phyloP scores from a whole-genome alignment of 352 stramenopile genomes.

The Discostella stelligera region DNA sequence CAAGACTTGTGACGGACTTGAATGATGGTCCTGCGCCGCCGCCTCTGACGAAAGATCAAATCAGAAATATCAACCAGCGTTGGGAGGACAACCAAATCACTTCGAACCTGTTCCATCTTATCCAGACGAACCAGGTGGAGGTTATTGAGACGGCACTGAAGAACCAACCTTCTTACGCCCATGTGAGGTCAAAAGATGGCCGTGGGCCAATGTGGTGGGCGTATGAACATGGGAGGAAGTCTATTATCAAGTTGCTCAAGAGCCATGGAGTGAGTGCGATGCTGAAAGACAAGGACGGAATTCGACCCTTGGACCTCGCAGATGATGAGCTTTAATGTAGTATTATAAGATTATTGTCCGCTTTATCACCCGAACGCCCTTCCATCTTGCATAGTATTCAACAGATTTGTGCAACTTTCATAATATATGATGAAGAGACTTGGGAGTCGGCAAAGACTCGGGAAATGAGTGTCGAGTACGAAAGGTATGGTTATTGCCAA shows the following conservation, averaged over 20 bases:
- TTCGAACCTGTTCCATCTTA: constrained; percentile 52
- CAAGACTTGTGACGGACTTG: constrained; percentile 25
- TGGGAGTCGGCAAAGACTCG: too few species aligned
- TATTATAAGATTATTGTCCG: background rate
- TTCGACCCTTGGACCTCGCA: constrained; percentile 60
- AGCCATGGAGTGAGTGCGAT: constrained; percentile 67
- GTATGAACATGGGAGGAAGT: constrained; percentile 67
- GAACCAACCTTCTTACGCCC: constrained; percentile 42
- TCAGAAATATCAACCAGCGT: constrained; percentile 52
- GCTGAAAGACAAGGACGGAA: constrained; percentile 67
- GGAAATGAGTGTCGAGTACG: too few species aligned
- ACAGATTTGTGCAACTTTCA: too few species aligned
- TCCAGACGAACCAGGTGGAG: constrained; percentile 45
- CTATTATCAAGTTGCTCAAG: constrained; percentile 74
- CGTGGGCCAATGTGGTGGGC: constrained; percentile 84
- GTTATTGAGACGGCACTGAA: constrained; percentile 39
- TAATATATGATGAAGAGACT: too few species aligned
- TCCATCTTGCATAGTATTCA: background rate
- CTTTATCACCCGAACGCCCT: background rate
- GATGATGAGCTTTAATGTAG: constrained; percentile 41
- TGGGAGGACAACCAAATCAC: constrained; percentile 62
- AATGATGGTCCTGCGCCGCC: constrained; percentile 5
- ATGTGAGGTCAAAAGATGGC: constrained; percentile 76
- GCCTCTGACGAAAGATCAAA: constrained; percentile 45
- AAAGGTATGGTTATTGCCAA: too few species aligned